phyloP scores from a whole-genome alignment of 768 basidiomycete genomes.

The Asterophora lycoperdoides region DNA sequence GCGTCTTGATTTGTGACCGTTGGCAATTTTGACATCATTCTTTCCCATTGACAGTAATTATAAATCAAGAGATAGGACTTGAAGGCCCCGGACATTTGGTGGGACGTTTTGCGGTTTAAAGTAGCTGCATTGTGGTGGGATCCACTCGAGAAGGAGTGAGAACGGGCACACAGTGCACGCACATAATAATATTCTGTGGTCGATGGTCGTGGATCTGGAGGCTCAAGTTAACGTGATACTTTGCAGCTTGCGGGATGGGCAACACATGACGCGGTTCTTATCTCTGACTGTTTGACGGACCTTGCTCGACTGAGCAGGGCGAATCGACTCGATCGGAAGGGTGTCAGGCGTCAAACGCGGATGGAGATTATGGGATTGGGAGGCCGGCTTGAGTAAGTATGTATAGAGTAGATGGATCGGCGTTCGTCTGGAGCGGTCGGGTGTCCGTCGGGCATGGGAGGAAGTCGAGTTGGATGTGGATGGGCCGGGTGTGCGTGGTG shows the following conservation, averaged over 20 bases:
- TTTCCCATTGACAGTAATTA: neutral
- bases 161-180: neutral
- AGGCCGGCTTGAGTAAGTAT: neutral
- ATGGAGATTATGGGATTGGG: neutral
- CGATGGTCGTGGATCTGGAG: neutral
- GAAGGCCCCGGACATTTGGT: slow-evolving; percentile 4
- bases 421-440: neutral
- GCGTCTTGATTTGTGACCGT: neutral
- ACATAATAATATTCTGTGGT: neutral
- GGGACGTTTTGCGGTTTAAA: no score
- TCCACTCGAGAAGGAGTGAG: neutral
- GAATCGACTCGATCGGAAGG: slow-evolving; percentile 10
- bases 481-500: neutral
- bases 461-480: neutral
- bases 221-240: neutral
- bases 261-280: slow-evolving; percentile 1
- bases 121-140: neutral
- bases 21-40: slow-evolving; percentile 1
- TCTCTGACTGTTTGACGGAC: neutral
- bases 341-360: slow-evolving; percentile 13
- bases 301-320: neutral
- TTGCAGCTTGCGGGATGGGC: neutral
- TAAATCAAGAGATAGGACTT: neutral
- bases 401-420: neutral
- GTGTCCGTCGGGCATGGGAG: neutral